These are phyloP conservation scores for Penicillium angulare DNA, from an alignment of 495 filamentous ascomycete species.

Conservation along the genomic window DNA sequence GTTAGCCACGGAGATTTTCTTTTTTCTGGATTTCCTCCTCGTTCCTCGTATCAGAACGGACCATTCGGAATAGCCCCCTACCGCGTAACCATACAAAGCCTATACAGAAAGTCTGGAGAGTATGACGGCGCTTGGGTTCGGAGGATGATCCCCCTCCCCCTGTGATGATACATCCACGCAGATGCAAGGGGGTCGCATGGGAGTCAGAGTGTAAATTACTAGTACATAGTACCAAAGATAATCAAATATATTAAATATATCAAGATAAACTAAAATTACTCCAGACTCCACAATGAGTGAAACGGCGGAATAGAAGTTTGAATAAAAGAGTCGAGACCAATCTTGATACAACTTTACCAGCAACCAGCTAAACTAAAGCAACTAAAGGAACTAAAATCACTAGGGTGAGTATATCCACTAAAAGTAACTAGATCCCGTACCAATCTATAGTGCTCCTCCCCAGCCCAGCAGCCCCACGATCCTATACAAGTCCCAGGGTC, in stretches of 20 bases:
- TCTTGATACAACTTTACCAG: too few relatives aligned
- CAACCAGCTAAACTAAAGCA: conserved; percentile 1
- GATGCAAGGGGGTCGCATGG: conserved; percentile 21
- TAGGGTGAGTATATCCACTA: too few relatives aligned
- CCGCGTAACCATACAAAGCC: conserved; percentile 19
- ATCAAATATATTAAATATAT: too few relatives aligned
- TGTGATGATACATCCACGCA: conserved; percentile 17
- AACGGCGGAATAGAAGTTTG: too few relatives aligned
- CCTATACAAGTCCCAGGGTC: conserved; percentile 10
- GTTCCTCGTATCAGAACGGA: conserved; percentile 18
- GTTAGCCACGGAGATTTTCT: conserved; percentile 13
- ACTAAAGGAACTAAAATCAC: too few relatives aligned
- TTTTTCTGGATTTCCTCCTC: too few relatives aligned
- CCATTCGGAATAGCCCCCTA: conserved; percentile 23
- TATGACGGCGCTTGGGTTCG: conserved; percentile 17
- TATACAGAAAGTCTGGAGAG: conserved; percentile 9
- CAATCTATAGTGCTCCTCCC: too few relatives aligned
- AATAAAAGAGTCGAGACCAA: not conserved
- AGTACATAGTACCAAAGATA: not conserved
- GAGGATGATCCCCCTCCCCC: conserved; percentile 6
- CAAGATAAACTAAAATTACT: too few relatives aligned
- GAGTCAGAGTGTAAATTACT: not conserved
- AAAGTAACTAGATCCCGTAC: too few relatives aligned
- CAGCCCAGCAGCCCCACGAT: conserved; percentile 1
- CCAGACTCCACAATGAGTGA: too few relatives aligned